Percentiles rank a stretch among this genome's conserved stretches.
Evolutionary conservation across 2,329 filamentous ascomycete species (phyloP).

Genomic region (Drechmeria coniospora): DNA sequence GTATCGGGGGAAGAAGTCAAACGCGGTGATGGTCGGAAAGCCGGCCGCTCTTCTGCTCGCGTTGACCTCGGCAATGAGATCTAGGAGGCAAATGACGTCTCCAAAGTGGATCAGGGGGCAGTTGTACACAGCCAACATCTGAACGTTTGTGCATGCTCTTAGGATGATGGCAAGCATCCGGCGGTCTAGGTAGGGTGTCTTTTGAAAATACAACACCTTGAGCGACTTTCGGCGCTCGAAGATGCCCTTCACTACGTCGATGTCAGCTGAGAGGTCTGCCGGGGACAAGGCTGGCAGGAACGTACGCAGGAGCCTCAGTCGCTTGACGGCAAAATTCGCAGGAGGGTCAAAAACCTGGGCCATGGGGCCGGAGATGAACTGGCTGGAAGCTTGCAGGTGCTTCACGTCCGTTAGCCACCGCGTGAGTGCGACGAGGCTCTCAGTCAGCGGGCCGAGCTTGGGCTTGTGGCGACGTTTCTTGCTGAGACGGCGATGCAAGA

Average conservation of each 20-base stretch:
- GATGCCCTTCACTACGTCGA: slow-evolving; percentile 11
- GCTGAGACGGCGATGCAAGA: slow-evolving; percentile 2
- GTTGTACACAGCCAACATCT: slow-evolving; percentile 20
- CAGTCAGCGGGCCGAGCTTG: slow-evolving; percentile 1
- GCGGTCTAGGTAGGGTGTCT: slow-evolving; percentile 16
- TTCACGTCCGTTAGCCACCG: slow-evolving; percentile 1
- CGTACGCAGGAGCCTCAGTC: slow-evolving; percentile 11
- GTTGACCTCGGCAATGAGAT: slow-evolving; percentile 22
- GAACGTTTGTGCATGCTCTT: slow-evolving; percentile 14
- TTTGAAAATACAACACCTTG: slow-evolving; percentile 15
- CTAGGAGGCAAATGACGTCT: slow-evolving; percentile 17
- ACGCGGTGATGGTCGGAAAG: slow-evolving; percentile 7
- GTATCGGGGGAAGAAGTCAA: slow-evolving; percentile 21
- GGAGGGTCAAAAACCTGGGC: slow-evolving; percentile 4
- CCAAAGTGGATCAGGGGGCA: slow-evolving; percentile 22
- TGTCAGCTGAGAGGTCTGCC: slow-evolving; percentile 4
- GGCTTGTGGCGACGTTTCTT: background rate
- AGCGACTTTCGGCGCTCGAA: slow-evolving; percentile 5
- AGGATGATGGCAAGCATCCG: slow-evolving; percentile 19
- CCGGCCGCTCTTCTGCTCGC: slow-evolving; percentile 4
- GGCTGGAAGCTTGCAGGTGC: slow-evolving; percentile 6
- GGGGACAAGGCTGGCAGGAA: background rate
- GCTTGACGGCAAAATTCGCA: slow-evolving; percentile 4
- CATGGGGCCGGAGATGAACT: slow-evolving; percentile 4
- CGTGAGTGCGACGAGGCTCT: slow-evolving; percentile 1